Conservation (phyloP, 2,329 filamentous ascomycete genomes). For the Orbilia brochopaga region DNA sequence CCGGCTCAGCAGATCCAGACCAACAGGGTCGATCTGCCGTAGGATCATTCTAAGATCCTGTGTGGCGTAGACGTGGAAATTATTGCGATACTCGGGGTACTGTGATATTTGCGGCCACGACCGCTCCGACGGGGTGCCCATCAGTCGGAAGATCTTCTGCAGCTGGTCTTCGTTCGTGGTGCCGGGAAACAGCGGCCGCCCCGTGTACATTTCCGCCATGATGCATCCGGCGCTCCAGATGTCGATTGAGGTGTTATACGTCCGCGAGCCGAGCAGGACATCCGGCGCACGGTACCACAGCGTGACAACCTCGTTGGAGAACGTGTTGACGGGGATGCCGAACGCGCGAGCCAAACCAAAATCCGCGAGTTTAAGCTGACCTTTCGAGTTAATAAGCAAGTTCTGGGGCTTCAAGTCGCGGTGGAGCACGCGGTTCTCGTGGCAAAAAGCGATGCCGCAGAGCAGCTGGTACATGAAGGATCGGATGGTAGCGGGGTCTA, state of each 20-base stretch:
- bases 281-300: conserved; percentile 97
- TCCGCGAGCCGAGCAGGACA: conserved; percentile 88
- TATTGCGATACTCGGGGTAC: conserved; percentile 96
- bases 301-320: conserved; percentile 96
- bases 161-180: conserved; percentile 99
- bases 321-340: conserved; percentile 96
- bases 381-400: conserved; percentile 89
- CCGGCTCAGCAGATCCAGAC: conserved; percentile 82
- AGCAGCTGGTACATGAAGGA: conserved; percentile 99
- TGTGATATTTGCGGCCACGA: conserved; percentile 94
- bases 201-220: conserved; percentile 99
- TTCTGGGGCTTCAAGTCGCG: conserved; percentile 97
- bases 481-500: conserved; percentile 91
- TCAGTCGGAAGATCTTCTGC: conserved; percentile 94
- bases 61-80: conserved; percentile 91
- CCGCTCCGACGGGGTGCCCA: conserved; percentile 95
- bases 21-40: conserved; percentile 84
- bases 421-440: conserved; percentile 94
- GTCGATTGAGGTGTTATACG: conserved; percentile 99
- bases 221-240: conserved; percentile 99
- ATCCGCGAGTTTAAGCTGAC: conserved; percentile 88
- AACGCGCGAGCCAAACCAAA: conserved; percentile 94
- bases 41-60: conserved; percentile 87
- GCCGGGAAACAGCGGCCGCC: conserved; percentile 90
- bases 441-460: conserved; percentile 94